Percentiles rank a stretch among this genome's conserved stretches.
Conservation (phyloP, 1,284 basidiomycete genomes). For the Heterobasidion occidentale region DNA sequence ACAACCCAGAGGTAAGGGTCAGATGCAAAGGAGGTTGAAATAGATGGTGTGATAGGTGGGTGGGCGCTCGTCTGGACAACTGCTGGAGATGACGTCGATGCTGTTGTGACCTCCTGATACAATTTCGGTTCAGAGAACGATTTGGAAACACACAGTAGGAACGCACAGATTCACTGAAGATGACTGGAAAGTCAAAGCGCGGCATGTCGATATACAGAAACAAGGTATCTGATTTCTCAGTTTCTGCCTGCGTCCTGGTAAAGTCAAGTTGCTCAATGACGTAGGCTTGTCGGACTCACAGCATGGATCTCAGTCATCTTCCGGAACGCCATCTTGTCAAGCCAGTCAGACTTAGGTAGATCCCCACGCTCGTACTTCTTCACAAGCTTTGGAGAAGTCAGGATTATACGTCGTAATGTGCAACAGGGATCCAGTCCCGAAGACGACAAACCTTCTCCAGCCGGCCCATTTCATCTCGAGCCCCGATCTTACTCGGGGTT, state of each 20-base stretch:
- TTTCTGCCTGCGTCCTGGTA: constrained; percentile 63
- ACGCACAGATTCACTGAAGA: constrained; percentile 81
- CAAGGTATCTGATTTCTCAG: constrained; percentile 81
- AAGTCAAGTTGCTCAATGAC: neutral
- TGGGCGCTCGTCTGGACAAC: constrained; percentile 28
- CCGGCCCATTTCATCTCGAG: constrained; percentile 87
- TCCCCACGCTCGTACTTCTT: constrained; percentile 96
- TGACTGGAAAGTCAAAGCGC: constrained; percentile 97
- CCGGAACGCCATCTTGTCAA: constrained; percentile 88
- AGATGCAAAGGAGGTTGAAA: constrained; percentile 38
- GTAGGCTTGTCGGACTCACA: constrained; percentile 34
- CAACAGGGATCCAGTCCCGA: neutral
- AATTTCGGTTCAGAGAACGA: constrained; percentile 5
- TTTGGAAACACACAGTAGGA: constrained; percentile 1
- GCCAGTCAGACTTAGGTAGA: constrained; percentile 91
- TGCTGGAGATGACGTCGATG: constrained; percentile 30
- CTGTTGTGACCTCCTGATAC: constrained; percentile 5
- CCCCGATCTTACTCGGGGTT: constrained; percentile 81
- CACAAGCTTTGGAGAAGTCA: constrained; percentile 54
- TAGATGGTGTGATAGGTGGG: constrained; percentile 34
- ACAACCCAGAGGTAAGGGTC: constrained; percentile 83
- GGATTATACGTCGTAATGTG: neutral
- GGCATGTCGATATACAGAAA: constrained; percentile 95
- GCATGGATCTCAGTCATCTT: constrained; percentile 92
- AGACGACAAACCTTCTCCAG: constrained; percentile 71